Base-by-base conservation (phyloP, 139 green algal genomes). In the Chlamydomonas incerta region DNA sequence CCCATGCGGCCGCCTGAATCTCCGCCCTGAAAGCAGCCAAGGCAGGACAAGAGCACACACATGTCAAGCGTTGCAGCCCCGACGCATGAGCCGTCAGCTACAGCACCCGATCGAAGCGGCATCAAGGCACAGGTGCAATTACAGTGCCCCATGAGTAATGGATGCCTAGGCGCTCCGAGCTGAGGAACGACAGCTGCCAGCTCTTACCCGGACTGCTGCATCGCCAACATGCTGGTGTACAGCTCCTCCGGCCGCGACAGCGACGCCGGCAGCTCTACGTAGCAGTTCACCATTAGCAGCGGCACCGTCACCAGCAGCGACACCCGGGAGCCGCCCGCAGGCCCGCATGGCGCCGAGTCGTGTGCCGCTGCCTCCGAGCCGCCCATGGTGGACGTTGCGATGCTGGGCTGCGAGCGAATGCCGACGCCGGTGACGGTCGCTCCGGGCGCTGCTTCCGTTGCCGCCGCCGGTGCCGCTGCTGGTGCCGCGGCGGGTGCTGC, bases 271-370 rank as follows among this genome's bases (percentile, higher is more conserved):
- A 81, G 62, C 60, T 72, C 84, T 29, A 74, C 73, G 33, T 82
- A 90, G 47, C n/a, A 66, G 20, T 70, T 69, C 14, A 90, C 13
- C 17, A 15, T 72, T 4, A 90, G 65, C 72, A 87, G 46, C 2
- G 87, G 87, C 10, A 90, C 37, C 37, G 87, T 74, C 72, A 90
- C 23, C 35, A 90, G 41, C 58, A 90, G 17, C 0, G 87, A 90
- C 24, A 90, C 26, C n/a, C 52, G 62, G 1, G 83, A 79, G 47
- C 50, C 72, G 20, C 18, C 14, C 8, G 50, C 18, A 14, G 50
- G 29, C 15, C 2, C 50, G 18, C 67, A 0, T 1, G 31, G 29
- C 11, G 70, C 28, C 14, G 8, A 50, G 41, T 50, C 41, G 41
- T 50, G 41, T 50, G 41, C 41, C 41, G 41, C 41, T 8, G 8